A percentile compares a stretch with the other conserved stretches of the same genome.
These are phyloP conservation scores for Salvia rosmarinus DNA, from an alignment of 257 asterid genomes.

Conservation along the genomic window DNA sequence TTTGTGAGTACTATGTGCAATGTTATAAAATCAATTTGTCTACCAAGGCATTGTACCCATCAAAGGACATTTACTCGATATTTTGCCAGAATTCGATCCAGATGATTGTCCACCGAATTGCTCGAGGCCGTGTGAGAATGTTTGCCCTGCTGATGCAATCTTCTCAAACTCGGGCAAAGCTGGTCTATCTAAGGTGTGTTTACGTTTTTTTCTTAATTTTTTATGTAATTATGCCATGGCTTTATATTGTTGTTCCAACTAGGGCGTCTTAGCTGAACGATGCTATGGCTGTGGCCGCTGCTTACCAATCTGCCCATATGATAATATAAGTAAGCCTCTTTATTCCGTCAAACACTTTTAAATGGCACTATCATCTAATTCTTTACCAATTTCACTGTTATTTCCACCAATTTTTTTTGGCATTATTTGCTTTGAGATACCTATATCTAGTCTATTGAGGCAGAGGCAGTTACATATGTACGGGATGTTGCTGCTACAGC, in stretches of 20 bases:
- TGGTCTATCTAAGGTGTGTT: constrained; percentile 52
- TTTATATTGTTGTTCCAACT: constrained; percentile 17
- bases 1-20: background rate
- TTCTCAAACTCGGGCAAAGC: constrained; percentile 42
- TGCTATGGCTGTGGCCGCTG: constrained; percentile 99
- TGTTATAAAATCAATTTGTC: no score
- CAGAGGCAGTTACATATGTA: constrained; percentile 69
- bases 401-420: constrained; percentile 21
- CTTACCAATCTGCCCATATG: constrained; percentile 87
- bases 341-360: background rate
- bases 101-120: constrained; percentile 75
- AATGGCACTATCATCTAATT: background rate
- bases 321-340: constrained; percentile 68
- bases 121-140: constrained; percentile 80
- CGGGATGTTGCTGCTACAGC: constrained; percentile 75
- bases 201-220: background rate
- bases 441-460: constrained; percentile 20
- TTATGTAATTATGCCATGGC: background rate
- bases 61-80: background rate
- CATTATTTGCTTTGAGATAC: background rate
- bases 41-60: no score
- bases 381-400: background rate
- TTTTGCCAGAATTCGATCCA: constrained; percentile 73
- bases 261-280: constrained; percentile 82
- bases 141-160: constrained; percentile 96